These are phyloP conservation scores for Leishmania gerbilli DNA, from an alignment of 208 protist species.

Conservation along the genomic window DNA sequence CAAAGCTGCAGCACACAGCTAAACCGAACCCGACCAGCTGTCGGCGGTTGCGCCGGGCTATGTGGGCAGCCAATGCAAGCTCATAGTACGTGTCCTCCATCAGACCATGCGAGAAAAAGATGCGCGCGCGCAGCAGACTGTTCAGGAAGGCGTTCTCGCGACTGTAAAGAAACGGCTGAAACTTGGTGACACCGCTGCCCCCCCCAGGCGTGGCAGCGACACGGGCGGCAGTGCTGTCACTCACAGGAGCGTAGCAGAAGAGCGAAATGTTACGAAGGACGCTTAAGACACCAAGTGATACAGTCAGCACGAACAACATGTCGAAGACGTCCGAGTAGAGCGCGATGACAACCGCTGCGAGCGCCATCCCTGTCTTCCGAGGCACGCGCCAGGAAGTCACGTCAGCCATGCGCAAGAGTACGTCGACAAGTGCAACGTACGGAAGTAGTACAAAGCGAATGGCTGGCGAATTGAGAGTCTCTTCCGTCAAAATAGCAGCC, in stretches of 20 bases:
- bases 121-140: slow-evolving; percentile 62
- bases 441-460: slow-evolving; percentile 79
- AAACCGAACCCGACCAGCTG: slow-evolving; percentile 29
- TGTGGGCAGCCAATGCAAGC: slow-evolving; percentile 61
- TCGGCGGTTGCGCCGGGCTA: slow-evolving; percentile 36
- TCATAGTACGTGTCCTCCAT: slow-evolving; percentile 85
- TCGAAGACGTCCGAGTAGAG: slow-evolving; percentile 57
- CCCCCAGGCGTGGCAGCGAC: slow-evolving; percentile 31
- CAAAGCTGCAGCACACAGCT: slow-evolving; percentile 24
- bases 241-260: slow-evolving; percentile 57
- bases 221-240: slow-evolving; percentile 12
- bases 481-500: slow-evolving; percentile 2
- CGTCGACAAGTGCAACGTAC: slow-evolving; percentile 72
- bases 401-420: slow-evolving; percentile 53
- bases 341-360: slow-evolving; percentile 48
- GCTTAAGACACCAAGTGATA: slow-evolving; percentile 38
- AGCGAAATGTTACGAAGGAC: slow-evolving; percentile 50
- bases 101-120: slow-evolving; percentile 82
- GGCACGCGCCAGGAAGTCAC: slow-evolving; percentile 67
- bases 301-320: slow-evolving; percentile 45
- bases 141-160: slow-evolving; percentile 71
- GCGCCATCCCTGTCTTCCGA: slow-evolving; percentile 58
- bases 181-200: slow-evolving; percentile 16
- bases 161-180: slow-evolving; percentile 71
- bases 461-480: slow-evolving; percentile 42